Evolutionary conservation across 805 yeast species (phyloP).

Genomic region (Myxozyma lipomycoides): DNA sequence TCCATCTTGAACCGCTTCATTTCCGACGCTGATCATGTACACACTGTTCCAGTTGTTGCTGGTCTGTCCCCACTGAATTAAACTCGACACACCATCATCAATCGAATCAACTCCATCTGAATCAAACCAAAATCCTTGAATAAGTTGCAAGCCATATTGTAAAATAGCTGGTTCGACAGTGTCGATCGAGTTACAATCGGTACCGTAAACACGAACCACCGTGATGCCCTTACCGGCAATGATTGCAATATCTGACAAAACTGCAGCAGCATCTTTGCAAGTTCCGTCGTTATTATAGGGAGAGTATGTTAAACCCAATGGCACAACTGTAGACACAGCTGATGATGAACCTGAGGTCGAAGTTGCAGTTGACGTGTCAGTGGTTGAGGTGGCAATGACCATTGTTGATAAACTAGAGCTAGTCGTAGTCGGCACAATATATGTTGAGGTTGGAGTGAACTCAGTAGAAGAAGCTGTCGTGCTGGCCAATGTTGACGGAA

Average conservation of each 20-base stretch:
- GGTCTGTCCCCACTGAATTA: constrained; percentile 51
- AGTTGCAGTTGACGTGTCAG: constrained; percentile 1
- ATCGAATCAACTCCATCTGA: constrained; percentile 63
- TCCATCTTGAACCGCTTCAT: constrained; percentile 73
- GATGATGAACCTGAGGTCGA: constrained; percentile 5
- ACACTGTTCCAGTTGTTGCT: constrained; percentile 63
- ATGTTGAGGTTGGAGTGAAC: background rate
- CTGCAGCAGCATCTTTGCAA: constrained; percentile 59
- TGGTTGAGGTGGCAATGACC: constrained; percentile 3
- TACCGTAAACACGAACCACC: constrained; percentile 74
- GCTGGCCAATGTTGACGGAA: background rate
- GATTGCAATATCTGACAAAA: constrained; percentile 53
- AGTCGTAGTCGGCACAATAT: background rate
- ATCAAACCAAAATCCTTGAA: constrained; percentile 85
- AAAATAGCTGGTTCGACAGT: constrained; percentile 35
- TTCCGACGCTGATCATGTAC: constrained; percentile 69
- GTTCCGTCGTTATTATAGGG: constrained; percentile 60
- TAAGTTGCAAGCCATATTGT: constrained; percentile 56
- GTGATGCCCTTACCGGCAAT: constrained; percentile 61
- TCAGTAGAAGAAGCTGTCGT: background rate
- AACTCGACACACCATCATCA: constrained; percentile 51
- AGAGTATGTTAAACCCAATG: constrained; percentile 30
- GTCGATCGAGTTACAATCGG: constrained; percentile 70
- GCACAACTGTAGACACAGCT: constrained; percentile 16
- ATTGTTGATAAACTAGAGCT: background rate